Conservation (phyloP, 129 eudicot genomes). For the Dittrichia graveolens region DNA sequence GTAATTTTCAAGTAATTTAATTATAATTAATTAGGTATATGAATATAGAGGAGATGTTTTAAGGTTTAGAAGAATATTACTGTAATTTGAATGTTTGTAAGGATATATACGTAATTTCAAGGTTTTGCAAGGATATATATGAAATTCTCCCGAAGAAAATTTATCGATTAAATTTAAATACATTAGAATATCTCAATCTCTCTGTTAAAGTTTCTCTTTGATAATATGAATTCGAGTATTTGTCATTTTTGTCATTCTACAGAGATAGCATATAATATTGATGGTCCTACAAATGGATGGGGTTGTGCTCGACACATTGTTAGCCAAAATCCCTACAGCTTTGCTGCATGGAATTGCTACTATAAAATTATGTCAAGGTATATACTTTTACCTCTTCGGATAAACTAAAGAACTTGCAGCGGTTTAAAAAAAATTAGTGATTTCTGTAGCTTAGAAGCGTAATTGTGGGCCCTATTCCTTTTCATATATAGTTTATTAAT, state of each 20-base stretch:
- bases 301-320: conserved; percentile 81
- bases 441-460: neutral
- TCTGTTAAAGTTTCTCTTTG: too few species aligned
- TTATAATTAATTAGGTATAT: too few species aligned
- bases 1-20: too few species aligned
- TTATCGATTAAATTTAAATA: neutral
- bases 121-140: too few species aligned
- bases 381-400: neutral
- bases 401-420: neutral
- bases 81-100: too few species aligned
- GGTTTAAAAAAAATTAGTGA: too few species aligned
- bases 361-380: conserved; percentile 79
- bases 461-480: neutral
- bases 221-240: neutral
- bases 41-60: too few species aligned
- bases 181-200: neutral
- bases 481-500: neutral
- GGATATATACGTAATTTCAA: too few species aligned
- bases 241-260: conserved; percentile 21
- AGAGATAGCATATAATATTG: conserved; percentile 73
- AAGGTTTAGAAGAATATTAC: too few species aligned
- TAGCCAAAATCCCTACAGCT: conserved; percentile 77
- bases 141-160: neutral
- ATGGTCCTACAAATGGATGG: conserved; percentile 85
- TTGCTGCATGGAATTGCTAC: conserved; percentile 95